A percentile compares a stretch with the other conserved stretches of the same genome.
phyloP scores from a whole-genome alignment of 23 red algal genomes.

The Gracilaria domingensis region DNA sequence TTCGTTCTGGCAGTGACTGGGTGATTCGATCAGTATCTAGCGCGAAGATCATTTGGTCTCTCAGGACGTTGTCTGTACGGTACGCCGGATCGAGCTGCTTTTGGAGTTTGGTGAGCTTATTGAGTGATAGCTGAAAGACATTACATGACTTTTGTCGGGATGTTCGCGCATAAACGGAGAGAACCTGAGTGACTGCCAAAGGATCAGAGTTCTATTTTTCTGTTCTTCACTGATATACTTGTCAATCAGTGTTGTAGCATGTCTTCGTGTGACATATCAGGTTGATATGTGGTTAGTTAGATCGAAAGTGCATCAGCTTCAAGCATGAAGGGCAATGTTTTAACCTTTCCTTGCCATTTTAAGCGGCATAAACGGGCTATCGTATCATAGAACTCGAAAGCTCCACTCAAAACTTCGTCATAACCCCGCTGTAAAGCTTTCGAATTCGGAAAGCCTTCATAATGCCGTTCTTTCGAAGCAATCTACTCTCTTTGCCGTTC shows the following conservation, averaged over 20 bases:
- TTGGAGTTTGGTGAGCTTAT: constrained; percentile 3
- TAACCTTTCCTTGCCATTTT: constrained; percentile 6
- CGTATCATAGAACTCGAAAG: background rate
- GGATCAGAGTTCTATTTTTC: constrained; percentile 7
- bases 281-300: background rate
- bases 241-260: background rate
- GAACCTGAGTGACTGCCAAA: too few relatives aligned
- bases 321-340: constrained; percentile 38
- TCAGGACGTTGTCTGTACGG: constrained; percentile 9
- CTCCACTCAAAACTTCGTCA: background rate
- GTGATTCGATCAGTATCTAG: background rate
- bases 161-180: constrained; percentile 3
- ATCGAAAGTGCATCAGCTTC: constrained; percentile 14
- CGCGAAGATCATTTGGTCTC: constrained; percentile 6
- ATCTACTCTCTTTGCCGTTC: too few relatives aligned
- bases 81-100: constrained; percentile 42
- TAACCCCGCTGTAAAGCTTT: too few relatives aligned
- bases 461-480: too few relatives aligned
- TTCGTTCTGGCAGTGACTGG: background rate
- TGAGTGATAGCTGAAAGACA: background rate
- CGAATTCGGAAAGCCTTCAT: too few relatives aligned
- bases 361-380: constrained; percentile 3
- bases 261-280: background rate
- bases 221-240: constrained; percentile 51
- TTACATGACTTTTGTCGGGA: constrained; percentile 32